These are phyloP conservation scores for Juncus inflexus DNA, from an alignment of 176 grass and related monocot species.

Conservation along the genomic window DNA sequence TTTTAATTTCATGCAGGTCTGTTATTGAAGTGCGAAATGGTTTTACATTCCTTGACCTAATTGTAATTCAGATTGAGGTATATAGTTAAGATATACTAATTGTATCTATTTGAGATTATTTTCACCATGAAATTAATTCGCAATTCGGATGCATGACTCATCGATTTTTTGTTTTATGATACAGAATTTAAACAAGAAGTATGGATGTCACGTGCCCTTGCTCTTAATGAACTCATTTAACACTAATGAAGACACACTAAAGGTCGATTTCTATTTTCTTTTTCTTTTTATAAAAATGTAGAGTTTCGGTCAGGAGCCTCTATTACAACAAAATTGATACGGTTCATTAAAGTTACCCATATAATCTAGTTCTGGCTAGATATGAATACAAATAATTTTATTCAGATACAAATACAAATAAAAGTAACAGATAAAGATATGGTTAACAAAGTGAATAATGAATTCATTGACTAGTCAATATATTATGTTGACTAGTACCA, in stretches of 20 bases:
- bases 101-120: not conserved
- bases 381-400: too few relatives aligned
- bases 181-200: constrained; percentile 87
- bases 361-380: too few relatives aligned
- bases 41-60: constrained; percentile 90
- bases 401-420: too few relatives aligned
- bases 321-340: too few relatives aligned
- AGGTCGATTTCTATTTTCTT: constrained; percentile 33
- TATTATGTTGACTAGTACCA: too few relatives aligned
- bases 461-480: too few relatives aligned
- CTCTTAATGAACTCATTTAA: constrained; percentile 99
- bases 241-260: constrained; percentile 85
- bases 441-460: too few relatives aligned
- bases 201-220: constrained; percentile 85
- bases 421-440: too few relatives aligned
- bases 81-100: not conserved
- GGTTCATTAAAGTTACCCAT: too few relatives aligned
- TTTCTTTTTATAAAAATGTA: not conserved
- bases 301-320: not conserved
- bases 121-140: not conserved
- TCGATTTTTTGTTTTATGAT: not conserved
- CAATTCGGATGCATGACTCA: too few relatives aligned
- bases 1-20: constrained; percentile 35
- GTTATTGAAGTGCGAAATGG: constrained; percentile 93
- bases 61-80: constrained; percentile 95